These are phyloP conservation scores for Penicillium sp. DNA, from an alignment of 2,329 filamentous ascomycete species.

Conservation along the genomic window DNA sequence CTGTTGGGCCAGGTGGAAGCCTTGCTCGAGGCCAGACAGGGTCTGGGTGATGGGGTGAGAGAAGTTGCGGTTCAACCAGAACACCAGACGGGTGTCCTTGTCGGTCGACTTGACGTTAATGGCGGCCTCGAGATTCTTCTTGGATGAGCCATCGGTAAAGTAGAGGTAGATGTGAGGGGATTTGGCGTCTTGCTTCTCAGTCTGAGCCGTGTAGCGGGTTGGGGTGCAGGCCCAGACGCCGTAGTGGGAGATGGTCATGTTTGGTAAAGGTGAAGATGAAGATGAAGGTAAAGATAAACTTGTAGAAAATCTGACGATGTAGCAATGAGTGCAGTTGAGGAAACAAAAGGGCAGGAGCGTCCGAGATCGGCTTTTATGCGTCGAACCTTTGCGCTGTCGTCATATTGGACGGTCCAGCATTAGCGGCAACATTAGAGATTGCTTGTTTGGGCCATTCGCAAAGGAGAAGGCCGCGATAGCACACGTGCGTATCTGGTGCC, in stretches of 20 bases:
- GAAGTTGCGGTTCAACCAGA: constrained; percentile 32
- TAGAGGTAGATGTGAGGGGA: constrained; percentile 33
- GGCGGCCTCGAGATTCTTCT: constrained; percentile 23
- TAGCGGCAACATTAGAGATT: neutral
- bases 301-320: neutral
- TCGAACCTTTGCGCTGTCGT: neutral
- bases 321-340: neutral
- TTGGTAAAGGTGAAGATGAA: neutral
- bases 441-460: neutral
- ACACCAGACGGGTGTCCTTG: constrained; percentile 30
- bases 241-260: constrained; percentile 21
- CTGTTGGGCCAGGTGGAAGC: constrained; percentile 24
- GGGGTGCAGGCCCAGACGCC: constrained; percentile 22
- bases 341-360: neutral
- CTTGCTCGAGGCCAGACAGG: constrained; percentile 21
- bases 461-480: neutral
- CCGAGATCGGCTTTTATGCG: neutral
- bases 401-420: neutral
- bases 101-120: constrained; percentile 36
- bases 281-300: neutral
- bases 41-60: constrained; percentile 25
- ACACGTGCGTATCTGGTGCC: constrained; percentile 7
- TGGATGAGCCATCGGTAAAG: constrained; percentile 22
- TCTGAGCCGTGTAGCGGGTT: constrained; percentile 17
- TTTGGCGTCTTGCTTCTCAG: constrained; percentile 16